A percentile compares a stretch with the other conserved stretches of the same genome.
These are phyloP conservation scores for Meyerozyma elateridarum DNA, from an alignment of 1,139 yeast species.

Conservation along the genomic window DNA sequence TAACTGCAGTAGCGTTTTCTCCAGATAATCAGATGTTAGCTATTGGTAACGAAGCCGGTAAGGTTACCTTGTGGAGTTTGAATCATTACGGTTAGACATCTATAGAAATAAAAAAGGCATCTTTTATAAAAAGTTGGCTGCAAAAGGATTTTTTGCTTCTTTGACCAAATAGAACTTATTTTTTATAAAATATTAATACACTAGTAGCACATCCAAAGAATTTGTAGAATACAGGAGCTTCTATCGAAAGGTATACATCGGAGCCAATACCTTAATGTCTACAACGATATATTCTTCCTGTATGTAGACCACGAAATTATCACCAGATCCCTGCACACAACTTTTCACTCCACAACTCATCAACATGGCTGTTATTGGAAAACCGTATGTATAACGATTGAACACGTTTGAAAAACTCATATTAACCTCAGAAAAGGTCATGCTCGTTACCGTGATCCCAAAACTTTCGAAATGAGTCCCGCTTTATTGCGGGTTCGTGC, in stretches of 20 bases:
- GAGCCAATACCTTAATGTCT: constrained; percentile 5
- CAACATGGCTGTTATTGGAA: constrained; percentile 32
- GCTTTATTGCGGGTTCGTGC: constrained; percentile 85
- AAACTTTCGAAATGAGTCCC: constrained; percentile 87
- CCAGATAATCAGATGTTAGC: constrained; percentile 82
- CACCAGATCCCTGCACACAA: too few relatives aligned
- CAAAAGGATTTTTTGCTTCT: too few relatives aligned
- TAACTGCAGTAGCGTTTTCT: constrained; percentile 77
- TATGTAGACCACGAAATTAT: neutral
- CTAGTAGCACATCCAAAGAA: neutral
- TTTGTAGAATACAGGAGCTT: neutral
- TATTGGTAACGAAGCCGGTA: constrained; percentile 88
- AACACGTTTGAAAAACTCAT: neutral
- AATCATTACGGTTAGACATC: constrained; percentile 53
- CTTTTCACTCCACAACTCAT: constrained; percentile 4
- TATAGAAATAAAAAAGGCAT: neutral
- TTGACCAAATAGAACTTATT: too few relatives aligned
- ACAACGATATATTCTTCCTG: neutral
- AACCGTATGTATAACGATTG: constrained; percentile 28
- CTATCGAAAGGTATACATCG: constrained; percentile 6
- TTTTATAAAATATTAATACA: too few relatives aligned
- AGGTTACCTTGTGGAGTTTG: constrained; percentile 83
- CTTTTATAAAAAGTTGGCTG: too few relatives aligned
- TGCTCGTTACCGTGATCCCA: constrained; percentile 62
- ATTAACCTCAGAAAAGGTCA: constrained; percentile 23